These are phyloP conservation scores for Capronia epimyces DNA, from an alignment of 2,329 filamentous ascomycete species.

Conservation along the genomic window DNA sequence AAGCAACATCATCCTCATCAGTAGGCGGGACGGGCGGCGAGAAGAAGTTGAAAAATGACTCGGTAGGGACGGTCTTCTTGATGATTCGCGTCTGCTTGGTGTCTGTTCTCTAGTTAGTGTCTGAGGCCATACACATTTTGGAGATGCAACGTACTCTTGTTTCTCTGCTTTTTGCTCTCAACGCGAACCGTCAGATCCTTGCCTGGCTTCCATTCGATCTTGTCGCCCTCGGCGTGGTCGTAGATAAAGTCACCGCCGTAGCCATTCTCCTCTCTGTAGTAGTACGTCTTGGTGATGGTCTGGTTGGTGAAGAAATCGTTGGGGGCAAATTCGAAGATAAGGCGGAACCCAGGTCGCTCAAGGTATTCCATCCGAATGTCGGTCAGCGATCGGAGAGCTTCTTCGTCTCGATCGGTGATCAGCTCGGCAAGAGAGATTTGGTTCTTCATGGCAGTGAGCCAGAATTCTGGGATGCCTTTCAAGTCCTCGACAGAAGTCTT, in stretches of 20 bases:
- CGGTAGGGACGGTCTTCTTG: conserved; percentile 97
- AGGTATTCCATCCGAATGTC: conserved; percentile 99
- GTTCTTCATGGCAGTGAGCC: conserved; percentile 99
- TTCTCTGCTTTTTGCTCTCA: conserved; percentile 99
- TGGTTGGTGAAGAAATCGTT: conserved; percentile 99
- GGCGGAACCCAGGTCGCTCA: conserved; percentile 93
- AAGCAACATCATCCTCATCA: conserved; percentile 66
- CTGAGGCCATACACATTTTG: conserved; percentile 13
- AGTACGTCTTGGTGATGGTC: conserved; percentile 95
- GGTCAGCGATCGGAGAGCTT: conserved; percentile 77
- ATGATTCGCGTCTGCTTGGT: conserved; percentile 98
- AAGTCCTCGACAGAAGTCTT: conserved; percentile 45
- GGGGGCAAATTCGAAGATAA: conserved; percentile 93
- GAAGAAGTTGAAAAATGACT: conserved; percentile 99
- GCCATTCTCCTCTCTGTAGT: conserved; percentile 96
- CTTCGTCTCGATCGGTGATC: conserved; percentile 96
- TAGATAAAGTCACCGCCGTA: conserved; percentile 99
- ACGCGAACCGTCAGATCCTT: conserved; percentile 91
- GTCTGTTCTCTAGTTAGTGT: conserved; percentile 51
- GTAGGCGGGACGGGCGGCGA: conserved; percentile 82
- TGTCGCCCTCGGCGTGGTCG: conserved; percentile 95
- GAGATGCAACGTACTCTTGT: conserved; percentile 76
- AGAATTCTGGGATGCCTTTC: conserved; percentile 95
- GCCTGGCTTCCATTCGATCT: conserved; percentile 92
- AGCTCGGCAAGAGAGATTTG: conserved; percentile 94